phyloP scores from a whole-genome alignment of 495 filamentous ascomycete species.

The Cetradonia linearis region DNA sequence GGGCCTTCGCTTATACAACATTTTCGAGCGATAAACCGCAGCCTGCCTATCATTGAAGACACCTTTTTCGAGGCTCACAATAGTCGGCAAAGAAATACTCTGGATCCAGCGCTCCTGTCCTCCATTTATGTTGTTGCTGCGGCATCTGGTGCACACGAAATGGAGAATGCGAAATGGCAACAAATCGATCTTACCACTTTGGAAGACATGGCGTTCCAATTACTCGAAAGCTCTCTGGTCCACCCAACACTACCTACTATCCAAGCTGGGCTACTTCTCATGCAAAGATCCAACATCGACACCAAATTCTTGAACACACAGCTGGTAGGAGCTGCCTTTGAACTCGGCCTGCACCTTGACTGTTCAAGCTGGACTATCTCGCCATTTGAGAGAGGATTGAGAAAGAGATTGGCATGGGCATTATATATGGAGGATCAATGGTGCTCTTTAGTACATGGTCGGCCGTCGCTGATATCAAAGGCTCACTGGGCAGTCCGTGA shows the following conservation, averaged over 20 bases:
- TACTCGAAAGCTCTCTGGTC: constrained; percentile 66
- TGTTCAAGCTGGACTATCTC: constrained; percentile 46
- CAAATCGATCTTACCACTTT: constrained; percentile 65
- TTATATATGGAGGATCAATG: constrained; percentile 53
- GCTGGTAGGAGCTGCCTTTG: constrained; percentile 45
- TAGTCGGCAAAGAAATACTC: constrained; percentile 55
- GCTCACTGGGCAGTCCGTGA: constrained; percentile 50
- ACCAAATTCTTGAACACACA: constrained; percentile 82
- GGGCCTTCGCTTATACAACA: constrained; percentile 72
- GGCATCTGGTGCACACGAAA: constrained; percentile 76
- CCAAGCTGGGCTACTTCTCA: constrained; percentile 79
- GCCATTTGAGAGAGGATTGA: constrained; percentile 43
- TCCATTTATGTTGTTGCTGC: constrained; percentile 85
- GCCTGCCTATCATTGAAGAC: constrained; percentile 81
- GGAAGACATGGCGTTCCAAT: constrained; percentile 64
- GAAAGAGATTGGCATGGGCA: constrained; percentile 50
- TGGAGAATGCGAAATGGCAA: constrained; percentile 50
- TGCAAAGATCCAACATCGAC: constrained; percentile 78
- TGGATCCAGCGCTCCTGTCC: constrained; percentile 76
- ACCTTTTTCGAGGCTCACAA: constrained; percentile 78
- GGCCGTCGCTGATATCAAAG: constrained; percentile 44
- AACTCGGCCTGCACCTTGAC: constrained; percentile 48
- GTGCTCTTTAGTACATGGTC: constrained; percentile 46
- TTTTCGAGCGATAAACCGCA: constrained; percentile 86
- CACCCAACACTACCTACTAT: constrained; percentile 86